Evolutionary conservation across 1,284 basidiomycete species (phyloP), one percentile per base, ranked within the genome.

Genomic region (Laetiporus sulphureus): DNA sequence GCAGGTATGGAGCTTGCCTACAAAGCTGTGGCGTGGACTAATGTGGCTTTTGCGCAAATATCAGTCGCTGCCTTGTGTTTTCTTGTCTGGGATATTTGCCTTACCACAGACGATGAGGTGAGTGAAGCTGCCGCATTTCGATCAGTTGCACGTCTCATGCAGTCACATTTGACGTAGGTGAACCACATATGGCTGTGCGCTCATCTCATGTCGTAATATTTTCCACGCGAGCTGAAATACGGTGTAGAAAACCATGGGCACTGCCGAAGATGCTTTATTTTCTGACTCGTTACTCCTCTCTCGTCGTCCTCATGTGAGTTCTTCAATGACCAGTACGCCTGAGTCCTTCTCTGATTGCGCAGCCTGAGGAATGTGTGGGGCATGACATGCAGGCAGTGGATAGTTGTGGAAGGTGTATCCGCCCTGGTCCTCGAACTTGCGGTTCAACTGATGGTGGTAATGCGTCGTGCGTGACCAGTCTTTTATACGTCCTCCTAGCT

Each of bases 41-140:
- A 16, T 39, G 19, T 29, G 7, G 31, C 15, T 12, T 24, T 33
- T n/a, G 20, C 32, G 27, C 29, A 25, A 12, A 10, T 23, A 5
- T 20, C 30, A 25, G 40, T 45, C 21, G 52, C 48, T 11, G 50
- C 52, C 5, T 30, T 54, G 10, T 49, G 45, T 31, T 65, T 67
- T 38, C 53, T 68, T 22, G 44, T 59, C 13, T 67, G 63, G 59
- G 66, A 69, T 45, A 59, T 67, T 18, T 37, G 64, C 15, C 61
- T 67, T 23, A 65, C 67, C n/a, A 50, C 62, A 19, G 60, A 61
- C 36, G 58, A 64, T 27, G 67, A 69, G 57, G 67, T 69, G 39
- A 8, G 47, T 33, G 16, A 16, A 15, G n/a, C n/a, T n/a, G n/a
- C n/a, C 34, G 0, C 45, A 42, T 46, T 32, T 19, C 19, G 10